A percentile compares a stretch with the other conserved stretches of the same genome.
phyloP scores from a whole-genome alignment of 169 alveolate species.

The Cryptosporidium meleagridis region DNA sequence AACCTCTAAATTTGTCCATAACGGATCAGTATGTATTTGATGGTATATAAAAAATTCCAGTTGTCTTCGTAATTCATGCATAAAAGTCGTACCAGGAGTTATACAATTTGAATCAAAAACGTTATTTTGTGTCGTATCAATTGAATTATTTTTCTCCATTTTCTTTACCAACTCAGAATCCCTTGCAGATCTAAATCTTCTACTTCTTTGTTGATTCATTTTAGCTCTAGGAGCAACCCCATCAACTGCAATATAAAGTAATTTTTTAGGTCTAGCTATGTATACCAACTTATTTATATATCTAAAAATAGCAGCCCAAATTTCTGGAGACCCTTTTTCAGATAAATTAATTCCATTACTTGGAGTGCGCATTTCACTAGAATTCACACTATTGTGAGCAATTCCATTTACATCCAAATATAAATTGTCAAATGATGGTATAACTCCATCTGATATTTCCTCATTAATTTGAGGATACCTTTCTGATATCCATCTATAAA shows the following conservation, averaged over 20 bases:
- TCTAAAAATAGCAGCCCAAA: conserved; percentile 86
- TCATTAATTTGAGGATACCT: conserved; percentile 92
- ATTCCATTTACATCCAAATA: conserved; percentile 96
- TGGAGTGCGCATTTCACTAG: conserved; percentile 80
- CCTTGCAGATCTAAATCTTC: conserved; percentile 92
- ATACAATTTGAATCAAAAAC: conserved; percentile 91
- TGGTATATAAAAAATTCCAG: conserved; percentile 88
- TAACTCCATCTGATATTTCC: conserved; percentile 77
- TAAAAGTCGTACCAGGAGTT: conserved; percentile 96
- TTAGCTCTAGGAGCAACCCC: conserved; percentile 99
- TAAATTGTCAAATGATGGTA: conserved; percentile 89
- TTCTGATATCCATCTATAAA: conserved; percentile 90
- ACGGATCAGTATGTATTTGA: conserved; percentile 87
- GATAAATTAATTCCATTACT: conserved; percentile 79
- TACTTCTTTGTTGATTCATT: conserved; percentile 93
- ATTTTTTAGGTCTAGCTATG: conserved; percentile 88
- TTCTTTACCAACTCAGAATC: conserved; percentile 78
- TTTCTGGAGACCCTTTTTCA: conserved; percentile 81
- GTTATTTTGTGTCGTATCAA: conserved; percentile 74
- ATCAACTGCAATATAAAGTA: conserved; percentile 93
- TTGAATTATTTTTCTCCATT: conserved; percentile 69
- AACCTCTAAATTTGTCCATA: conserved; percentile 92
- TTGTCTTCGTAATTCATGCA: conserved; percentile 87
- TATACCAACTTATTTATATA: conserved; percentile 91
- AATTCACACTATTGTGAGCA: conserved; percentile 94